A percentile compares a stretch with the other conserved stretches of the same genome.
These are phyloP conservation scores for Stenogyne calaminthoides DNA, from an alignment of 305 asterid species.

Conservation along the genomic window DNA sequence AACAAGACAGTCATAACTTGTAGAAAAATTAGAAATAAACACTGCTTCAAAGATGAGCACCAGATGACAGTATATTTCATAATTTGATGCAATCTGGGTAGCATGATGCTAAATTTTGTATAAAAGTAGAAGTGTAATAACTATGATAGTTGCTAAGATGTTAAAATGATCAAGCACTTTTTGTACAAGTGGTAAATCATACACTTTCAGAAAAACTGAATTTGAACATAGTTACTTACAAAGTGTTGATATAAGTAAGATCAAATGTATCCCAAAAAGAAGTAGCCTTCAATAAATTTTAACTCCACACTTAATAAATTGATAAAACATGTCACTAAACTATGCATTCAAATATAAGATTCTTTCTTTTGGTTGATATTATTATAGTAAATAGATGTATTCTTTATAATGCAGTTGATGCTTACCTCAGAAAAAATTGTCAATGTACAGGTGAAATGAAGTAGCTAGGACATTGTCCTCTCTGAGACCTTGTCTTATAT, in stretches of 20 bases:
- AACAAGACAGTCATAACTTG: neutral
- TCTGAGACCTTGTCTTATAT: neutral
- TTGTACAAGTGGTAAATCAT: neutral
- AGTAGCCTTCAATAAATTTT: neutral
- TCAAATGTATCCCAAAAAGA: conserved; percentile 1
- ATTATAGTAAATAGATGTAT: neutral
- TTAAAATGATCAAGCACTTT: neutral
- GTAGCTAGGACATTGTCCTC: neutral
- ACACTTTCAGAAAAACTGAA: neutral
- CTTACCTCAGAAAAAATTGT: neutral
- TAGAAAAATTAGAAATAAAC: neutral
- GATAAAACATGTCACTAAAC: neutral
- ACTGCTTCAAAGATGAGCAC: neutral
- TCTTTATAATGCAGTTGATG: neutral
- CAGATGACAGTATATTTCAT: no score
- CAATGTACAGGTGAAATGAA: neutral
- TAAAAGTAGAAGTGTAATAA: neutral
- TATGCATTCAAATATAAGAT: conserved; percentile 1
- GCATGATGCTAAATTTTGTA: neutral
- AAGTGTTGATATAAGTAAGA: neutral
- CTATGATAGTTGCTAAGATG: neutral
- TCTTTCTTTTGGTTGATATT: conserved; percentile 6
- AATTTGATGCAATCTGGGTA: no score
- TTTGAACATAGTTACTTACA: neutral
- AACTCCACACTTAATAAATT: neutral